phyloP scores from a whole-genome alignment of 2,329 filamentous ascomycete genomes.

The Colletotrichum abscissum region DNA sequence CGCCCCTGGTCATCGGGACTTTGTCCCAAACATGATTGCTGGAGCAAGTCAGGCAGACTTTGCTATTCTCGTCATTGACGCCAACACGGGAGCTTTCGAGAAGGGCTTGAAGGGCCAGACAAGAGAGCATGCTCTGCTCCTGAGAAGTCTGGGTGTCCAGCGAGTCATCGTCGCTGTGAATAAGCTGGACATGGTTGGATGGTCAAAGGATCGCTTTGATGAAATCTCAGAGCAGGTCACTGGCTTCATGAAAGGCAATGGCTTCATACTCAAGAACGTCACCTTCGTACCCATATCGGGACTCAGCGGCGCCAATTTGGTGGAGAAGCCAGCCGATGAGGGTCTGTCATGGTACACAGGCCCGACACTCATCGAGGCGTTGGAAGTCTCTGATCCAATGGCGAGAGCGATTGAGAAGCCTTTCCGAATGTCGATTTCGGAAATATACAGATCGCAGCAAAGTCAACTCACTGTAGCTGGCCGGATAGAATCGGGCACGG shows the following conservation, averaged over 20 bases:
- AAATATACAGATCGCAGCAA: conserved; percentile 85
- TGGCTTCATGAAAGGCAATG: conserved; percentile 83
- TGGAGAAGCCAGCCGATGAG: conserved; percentile 64
- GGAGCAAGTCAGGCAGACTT: conserved; percentile 96
- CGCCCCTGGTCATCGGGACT: conserved; percentile 93
- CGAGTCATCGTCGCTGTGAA: conserved; percentile 92
- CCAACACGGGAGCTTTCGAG: conserved; percentile 90
- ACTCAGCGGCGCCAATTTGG: conserved; percentile 88
- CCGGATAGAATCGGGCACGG: conserved; percentile 82
- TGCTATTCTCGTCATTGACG: conserved; percentile 93
- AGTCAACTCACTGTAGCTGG: conserved; percentile 89
- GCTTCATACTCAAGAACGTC: conserved; percentile 84
- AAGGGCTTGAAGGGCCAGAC: conserved; percentile 94
- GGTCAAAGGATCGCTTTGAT: conserved; percentile 85
- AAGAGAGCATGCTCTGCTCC: conserved; percentile 88
- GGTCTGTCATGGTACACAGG: conserved; percentile 83
- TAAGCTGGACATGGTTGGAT: conserved; percentile 89
- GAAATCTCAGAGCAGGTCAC: conserved; percentile 87
- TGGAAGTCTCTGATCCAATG: conserved; percentile 84
- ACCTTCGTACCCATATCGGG: conserved; percentile 92
- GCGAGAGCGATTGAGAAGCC: conserved; percentile 79
- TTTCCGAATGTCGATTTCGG: conserved; percentile 86
- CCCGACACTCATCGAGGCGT: conserved; percentile 81
- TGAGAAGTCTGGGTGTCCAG: conserved; percentile 91
- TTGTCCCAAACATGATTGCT: conserved; percentile 99